phyloP scores from a whole-genome alignment of 306 rosid genomes.

The Psophocarpus tetragonolobus region DNA sequence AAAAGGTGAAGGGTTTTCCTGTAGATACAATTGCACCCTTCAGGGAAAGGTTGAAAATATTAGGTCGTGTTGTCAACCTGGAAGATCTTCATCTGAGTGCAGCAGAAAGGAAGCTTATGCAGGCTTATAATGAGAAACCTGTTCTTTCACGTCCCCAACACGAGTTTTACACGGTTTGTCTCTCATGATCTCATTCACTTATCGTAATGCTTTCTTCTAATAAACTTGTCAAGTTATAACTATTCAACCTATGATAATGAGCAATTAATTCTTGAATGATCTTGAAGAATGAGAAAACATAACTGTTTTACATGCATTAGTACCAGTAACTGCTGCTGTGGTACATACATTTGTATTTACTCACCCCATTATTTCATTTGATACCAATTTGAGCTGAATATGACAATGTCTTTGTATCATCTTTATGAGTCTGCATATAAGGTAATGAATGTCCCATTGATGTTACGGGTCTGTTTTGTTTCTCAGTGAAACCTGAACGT shows the following conservation, averaged over 20 bases:
- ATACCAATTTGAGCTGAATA: neutral
- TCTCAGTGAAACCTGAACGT: neutral
- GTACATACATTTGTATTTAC: neutral
- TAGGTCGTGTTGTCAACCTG: constrained; percentile 83
- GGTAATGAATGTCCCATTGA: constrained; percentile 3
- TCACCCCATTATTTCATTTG: constrained; percentile 2
- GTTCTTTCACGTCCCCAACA: constrained; percentile 99
- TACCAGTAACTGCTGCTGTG: neutral
- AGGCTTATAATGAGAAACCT: constrained; percentile 98
- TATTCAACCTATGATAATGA: neutral
- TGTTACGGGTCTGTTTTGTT: constrained; percentile 13
- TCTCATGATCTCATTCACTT: constrained; percentile 2
- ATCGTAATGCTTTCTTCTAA: neutral
- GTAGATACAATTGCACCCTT: constrained; percentile 69
- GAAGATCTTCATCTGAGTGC: constrained; percentile 89
- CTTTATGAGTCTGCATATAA: neutral
- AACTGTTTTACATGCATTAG: neutral
- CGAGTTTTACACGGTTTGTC: constrained; percentile 75
- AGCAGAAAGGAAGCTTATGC: constrained; percentile 87
- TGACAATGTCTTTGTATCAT: neutral
- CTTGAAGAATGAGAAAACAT: neutral
- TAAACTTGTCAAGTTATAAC: neutral
- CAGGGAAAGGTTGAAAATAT: constrained; percentile 89
- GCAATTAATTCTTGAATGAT: neutral
- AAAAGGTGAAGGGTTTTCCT: constrained; percentile 91